Conservation (phyloP, 306 rosid species). For the Quercus variabilis region DNA sequence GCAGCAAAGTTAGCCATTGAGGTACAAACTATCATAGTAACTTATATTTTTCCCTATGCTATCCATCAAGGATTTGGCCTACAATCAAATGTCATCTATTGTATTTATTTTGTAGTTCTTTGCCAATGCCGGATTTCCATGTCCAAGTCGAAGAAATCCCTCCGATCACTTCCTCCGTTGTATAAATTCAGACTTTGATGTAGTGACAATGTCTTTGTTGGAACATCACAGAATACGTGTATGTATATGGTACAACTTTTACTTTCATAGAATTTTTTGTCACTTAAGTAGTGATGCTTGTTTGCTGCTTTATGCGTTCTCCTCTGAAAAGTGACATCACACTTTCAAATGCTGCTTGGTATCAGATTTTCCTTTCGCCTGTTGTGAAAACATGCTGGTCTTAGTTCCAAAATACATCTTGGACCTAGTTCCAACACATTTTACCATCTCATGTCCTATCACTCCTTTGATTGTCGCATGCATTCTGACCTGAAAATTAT, state of each 20-base stretch:
- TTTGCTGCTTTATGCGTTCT: not conserved
- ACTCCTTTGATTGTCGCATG: not conserved
- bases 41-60: not conserved
- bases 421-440: not conserved
- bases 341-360: not conserved
- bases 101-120: slow-evolving; percentile 59
- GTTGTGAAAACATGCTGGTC: not conserved
- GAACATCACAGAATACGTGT: slow-evolving; percentile 45
- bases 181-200: slow-evolving; percentile 84
- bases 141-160: slow-evolving; percentile 89
- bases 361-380: not conserved
- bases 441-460: not conserved
- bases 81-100: not conserved
- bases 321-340: not conserved
- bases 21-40: slow-evolving; percentile 33
- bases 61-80: not conserved
- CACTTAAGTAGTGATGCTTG: not conserved
- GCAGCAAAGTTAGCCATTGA: slow-evolving; percentile 61
- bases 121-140: slow-evolving; percentile 78
- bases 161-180: slow-evolving; percentile 94
- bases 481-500: not conserved
- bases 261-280: not conserved
- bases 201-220: slow-evolving; percentile 40
- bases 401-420: not conserved
- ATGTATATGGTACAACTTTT: slow-evolving; percentile 10